Evolutionary conservation across 2,329 filamentous ascomycete species (phyloP), one percentile per base, ranked within the genome.

Genomic region (Chaetomiaceae sp.): DNA sequence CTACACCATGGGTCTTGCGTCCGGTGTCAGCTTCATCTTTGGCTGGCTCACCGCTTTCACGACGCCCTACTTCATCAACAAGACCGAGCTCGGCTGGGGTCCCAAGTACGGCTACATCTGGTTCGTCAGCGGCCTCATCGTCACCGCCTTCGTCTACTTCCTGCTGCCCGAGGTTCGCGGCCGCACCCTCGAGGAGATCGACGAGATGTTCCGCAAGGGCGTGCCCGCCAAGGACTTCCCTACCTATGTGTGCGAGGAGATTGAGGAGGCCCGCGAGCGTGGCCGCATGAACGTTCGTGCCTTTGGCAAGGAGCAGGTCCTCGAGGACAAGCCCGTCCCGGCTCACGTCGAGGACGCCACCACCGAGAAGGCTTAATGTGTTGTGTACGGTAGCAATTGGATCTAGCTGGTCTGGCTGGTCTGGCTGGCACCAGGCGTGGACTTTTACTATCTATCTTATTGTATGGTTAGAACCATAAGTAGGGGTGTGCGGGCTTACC

Each of bases 71-170:
- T 63, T 73, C 35, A 48, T 72, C 39, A 63, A 68, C 2, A 69
- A 70, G 0, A 66, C 65, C 13, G 68, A 65, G 5, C 71, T 69
- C 69, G 67, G 73, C 49, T 58, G 65, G 7, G 66, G 68, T 56
- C 69, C 68, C 6, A 71, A 71, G 61, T 70, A 68, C 66, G 70
- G 68, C n/a, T 72, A 72, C 59, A 73, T 73, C 60, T 72, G 70
- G 70, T 65, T 66, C 6, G 62, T 55, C 4, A 54, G 69, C 33
- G 65, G 68, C 9, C 64, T 66, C 12, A 49, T 73, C 5, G 70
- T 68, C 1, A 61, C 67, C 1, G 40, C 69, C 10, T 73, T 71
- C 70, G 69, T 41, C 17, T 73, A 65, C 55, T 73, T 73, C 60
- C 66, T 71, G 17, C 57, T 73, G 49, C 70, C 71, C 20, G 72